phyloP scores from a whole-genome alignment of 352 stramenopile species.

The Aphanomyces invadans region DNA sequence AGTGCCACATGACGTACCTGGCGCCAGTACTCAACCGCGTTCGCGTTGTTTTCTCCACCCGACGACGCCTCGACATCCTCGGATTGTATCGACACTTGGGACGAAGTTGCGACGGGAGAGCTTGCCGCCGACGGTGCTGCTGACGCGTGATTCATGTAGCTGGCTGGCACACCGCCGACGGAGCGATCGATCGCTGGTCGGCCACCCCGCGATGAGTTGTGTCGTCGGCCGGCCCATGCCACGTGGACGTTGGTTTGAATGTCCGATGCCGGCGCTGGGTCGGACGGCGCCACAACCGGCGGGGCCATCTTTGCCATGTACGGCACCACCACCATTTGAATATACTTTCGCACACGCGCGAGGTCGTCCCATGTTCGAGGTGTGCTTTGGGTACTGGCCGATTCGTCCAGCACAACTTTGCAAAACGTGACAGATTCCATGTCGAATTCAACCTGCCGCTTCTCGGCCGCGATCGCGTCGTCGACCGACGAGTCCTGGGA shows the following conservation, averaged over 20 bases:
- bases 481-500: not conserved
- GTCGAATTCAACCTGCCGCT: constrained; percentile 1
- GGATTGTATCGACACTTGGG: constrained; percentile 3
- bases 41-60: not conserved
- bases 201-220: not conserved
- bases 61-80: not conserved
- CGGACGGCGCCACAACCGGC: not conserved
- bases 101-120: not conserved
- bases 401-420: constrained; percentile 18
- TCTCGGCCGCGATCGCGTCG: not conserved
- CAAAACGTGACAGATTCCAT: constrained; percentile 19
- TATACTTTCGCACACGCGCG: constrained; percentile 24
- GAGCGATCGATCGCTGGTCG: constrained; percentile 1
- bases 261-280: not conserved
- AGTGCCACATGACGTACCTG: too few species aligned
- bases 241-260: constrained; percentile 11
- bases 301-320: constrained; percentile 21
- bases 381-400: not conserved
- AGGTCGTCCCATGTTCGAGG: constrained; percentile 22
- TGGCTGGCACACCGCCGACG: not conserved
- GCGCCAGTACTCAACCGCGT: constrained; percentile 18
- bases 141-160: not conserved
- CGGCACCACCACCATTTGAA: constrained; percentile 8
- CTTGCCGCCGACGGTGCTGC: not conserved
- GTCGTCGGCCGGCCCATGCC: constrained; percentile 7